Percentiles rank a stretch among this genome's conserved stretches.
phyloP scores from a whole-genome alignment of 345 rosid genomes.

The Leavenworthia alabamica region DNA sequence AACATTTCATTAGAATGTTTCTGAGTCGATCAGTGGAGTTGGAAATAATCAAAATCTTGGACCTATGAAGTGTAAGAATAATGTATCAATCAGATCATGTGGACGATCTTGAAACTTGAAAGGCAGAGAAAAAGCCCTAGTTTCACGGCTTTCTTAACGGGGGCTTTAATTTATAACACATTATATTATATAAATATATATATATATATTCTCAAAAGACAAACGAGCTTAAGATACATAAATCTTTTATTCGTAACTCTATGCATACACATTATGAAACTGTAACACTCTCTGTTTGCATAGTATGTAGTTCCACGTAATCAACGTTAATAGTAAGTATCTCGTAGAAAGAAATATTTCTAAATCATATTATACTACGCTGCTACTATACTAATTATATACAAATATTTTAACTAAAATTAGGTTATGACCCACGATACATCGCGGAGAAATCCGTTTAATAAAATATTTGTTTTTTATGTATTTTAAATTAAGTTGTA shows the following conservation, averaged over 20 bases:
- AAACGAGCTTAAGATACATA: neutral
- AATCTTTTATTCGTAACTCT: neutral
- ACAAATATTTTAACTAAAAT: too few species aligned
- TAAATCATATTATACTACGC: neutral
- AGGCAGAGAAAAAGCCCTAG: constrained; percentile 22
- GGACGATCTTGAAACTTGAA: constrained; percentile 2
- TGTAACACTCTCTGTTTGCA: neutral
- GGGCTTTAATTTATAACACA: neutral
- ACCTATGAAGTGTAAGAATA: neutral
- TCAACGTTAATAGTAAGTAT: too few species aligned
- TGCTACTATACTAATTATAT: neutral
- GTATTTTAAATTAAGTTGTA: too few species aligned
- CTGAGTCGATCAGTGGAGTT: neutral
- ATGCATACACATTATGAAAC: neutral
- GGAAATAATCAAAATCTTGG: neutral
- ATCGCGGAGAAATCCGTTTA: too few species aligned
- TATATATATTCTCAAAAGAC: neutral
- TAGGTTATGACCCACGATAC: too few species aligned
- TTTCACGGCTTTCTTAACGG: constrained; percentile 23
- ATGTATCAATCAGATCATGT: constrained; percentile 5
- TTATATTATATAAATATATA: too few species aligned
- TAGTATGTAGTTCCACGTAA: neutral
- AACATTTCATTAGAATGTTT: neutral
- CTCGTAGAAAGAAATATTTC: too few species aligned
- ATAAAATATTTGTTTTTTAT: too few species aligned